Base-by-base conservation (phyloP, 2,329 filamentous ascomycete species). In the Pseudogymnoascus sp. region DNA sequence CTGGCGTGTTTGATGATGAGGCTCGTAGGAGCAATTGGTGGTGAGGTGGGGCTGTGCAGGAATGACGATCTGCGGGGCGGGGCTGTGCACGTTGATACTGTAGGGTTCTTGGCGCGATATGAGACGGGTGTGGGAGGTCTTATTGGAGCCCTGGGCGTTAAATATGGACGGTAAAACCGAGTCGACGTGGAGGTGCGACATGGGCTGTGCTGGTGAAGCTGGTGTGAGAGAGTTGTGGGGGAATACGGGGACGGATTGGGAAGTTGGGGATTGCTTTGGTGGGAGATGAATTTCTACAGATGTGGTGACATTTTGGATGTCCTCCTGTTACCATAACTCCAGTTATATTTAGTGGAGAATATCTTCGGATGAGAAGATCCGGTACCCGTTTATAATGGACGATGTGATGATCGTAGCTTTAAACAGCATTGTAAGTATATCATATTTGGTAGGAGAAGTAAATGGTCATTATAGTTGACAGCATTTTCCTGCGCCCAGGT, bases 11-110 rank as follows among this genome's bases (percentile, higher is more conserved):
- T 57, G 51, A 57, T 1, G 29, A n/a, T 34, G 29, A 57, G 29
- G 29, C 51, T 34, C 29, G 29, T 11, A 57, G n/a, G 29, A 34
- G n/a, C 51, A 57, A 7, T 3, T 14, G 12, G 37, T 57, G 29
- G 16, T 57, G 51, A 57, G 51, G 51, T 57, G 51, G 51, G 51
- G 51, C 51, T 16, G 51, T 57, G 51, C 51, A 57, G 29, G n/a
- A 14, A 21, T 6, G 29, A 3, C 29, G 51, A 57, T 57, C 51
- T 31, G 51, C 29, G 51, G 51, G 51, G 51, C 51, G 29, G 51
- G 51, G 51, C 51, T 57, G 29, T 57, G 51, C 51, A 57, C 16
- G 16, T 57, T 36, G 29, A 34, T 34, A 34, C 26, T 1, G 5
- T 21, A 57, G 10, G n/a, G 29, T 2, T 57, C 51, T 57, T 57